These are phyloP conservation scores for Lasiodiplodia citricola DNA, from an alignment of 2,329 filamentous ascomycete species.

Conservation along the genomic window DNA sequence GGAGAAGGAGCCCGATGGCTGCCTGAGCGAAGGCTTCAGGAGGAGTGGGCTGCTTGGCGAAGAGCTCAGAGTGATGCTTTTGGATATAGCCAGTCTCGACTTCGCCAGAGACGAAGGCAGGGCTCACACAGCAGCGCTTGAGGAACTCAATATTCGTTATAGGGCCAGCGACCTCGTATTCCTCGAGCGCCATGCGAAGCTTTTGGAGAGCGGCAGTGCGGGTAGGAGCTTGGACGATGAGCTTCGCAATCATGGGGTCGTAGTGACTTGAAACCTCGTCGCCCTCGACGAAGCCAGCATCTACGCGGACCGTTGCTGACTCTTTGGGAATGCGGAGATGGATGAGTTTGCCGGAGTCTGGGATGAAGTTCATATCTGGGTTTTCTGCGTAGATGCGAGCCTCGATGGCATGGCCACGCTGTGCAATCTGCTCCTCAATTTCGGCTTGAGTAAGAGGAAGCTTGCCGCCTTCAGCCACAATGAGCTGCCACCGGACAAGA, in stretches of 20 bases:
- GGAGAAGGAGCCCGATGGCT: constrained; percentile 73
- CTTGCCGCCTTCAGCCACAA: constrained; percentile 75
- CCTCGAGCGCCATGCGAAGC: constrained; percentile 77
- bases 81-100: constrained; percentile 97
- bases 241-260: constrained; percentile 98
- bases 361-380: constrained; percentile 88
- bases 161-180: constrained; percentile 91
- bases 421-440: constrained; percentile 71
- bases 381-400: constrained; percentile 97
- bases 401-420: constrained; percentile 87
- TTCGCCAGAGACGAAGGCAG: constrained; percentile 81
- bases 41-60: constrained; percentile 64
- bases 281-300: constrained; percentile 89
- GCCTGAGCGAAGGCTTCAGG: constrained; percentile 86
- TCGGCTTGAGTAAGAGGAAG: constrained; percentile 70
- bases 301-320: constrained; percentile 80
- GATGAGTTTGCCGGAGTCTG: constrained; percentile 86
- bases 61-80: constrained; percentile 82
- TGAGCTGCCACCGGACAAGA: constrained; percentile 93
- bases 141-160: constrained; percentile 97
- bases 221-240: constrained; percentile 85
- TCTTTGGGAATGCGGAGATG: constrained; percentile 77
- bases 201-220: constrained; percentile 83
- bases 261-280: constrained; percentile 94
- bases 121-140: constrained; percentile 81